Base-by-base conservation (phyloP, 139 green algal genomes). In the Protoeuglena noctilucae region DNA sequence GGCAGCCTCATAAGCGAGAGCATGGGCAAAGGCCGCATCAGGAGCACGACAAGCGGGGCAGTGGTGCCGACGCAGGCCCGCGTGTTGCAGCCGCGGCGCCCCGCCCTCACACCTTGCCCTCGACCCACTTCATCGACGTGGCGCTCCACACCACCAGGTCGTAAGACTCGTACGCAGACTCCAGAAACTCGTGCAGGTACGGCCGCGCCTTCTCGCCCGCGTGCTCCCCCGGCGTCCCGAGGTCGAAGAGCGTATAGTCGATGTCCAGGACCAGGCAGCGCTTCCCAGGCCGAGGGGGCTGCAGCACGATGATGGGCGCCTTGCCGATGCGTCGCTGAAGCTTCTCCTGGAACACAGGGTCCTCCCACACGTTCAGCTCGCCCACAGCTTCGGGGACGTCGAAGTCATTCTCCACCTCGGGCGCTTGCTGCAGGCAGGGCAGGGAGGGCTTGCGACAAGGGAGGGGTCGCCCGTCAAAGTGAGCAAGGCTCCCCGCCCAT, bases 81-180 rank as follows among this genome's bases (percentile, higher is more conserved):
- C n/a, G n/a, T n/a, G n/a, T n/a, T n/a, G n/a, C n/a, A n/a, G n/a
- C n/a, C n/a, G n/a, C n/a, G n/a, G n/a, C n/a, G n/a, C n/a, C n/a
- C n/a, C n/a, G n/a, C n/a, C n/a, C n/a, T n/a, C n/a, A n/a, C n/a
- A 78, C 76, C 57, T 78, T 78, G 28, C 73, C 48, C 62, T 78
- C 63, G 17, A 78, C 51, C 70, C 70, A 78, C 54, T 64, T 67
- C 68, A 78, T 70, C 24, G 55, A 62, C 29, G 70, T 75, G 16
- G 67, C 70, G n/a, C 49, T 68, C 70, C 70, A 78, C 19, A 78
- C 76, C 27, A 73, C 51, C 48, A 78, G 70, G 57, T 78, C 70
- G 46, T 75, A 78, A 1, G 68, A 19, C 41, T 29, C 34, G 53
- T 78, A 72, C 40, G 48, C 59, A 14, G n/a, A 26, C 19, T 57